Evolutionary conservation across 169 alveolate genomes (phyloP).

Genomic region (Eimeria maxima): DNA sequence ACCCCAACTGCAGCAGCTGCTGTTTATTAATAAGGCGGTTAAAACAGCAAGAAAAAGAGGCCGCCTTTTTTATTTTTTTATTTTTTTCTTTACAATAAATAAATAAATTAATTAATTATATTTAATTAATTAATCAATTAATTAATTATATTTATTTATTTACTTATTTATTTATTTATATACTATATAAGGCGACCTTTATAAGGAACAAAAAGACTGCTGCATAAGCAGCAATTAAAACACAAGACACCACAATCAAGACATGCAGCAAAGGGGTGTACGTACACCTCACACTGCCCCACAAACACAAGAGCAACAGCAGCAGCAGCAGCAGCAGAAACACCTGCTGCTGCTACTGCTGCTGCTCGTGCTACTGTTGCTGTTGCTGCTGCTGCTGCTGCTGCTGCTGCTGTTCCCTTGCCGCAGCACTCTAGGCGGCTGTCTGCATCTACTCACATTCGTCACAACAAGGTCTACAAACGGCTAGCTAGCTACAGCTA

Average conservation of each 20-base stretch:
- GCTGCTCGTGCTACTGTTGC: conserved; percentile 9
- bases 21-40: neutral
- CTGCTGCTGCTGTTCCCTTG: neutral
- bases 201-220: too few species aligned
- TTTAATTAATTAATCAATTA: too few species aligned
- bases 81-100: too few species aligned
- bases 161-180: too few species aligned
- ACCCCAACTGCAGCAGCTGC: too few species aligned
- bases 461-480: neutral
- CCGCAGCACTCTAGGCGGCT: neutral
- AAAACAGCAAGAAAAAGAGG: too few species aligned
- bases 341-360: conserved; percentile 22
- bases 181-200: too few species aligned
- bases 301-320: neutral
- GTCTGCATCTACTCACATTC: neutral
- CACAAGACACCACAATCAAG: neutral
- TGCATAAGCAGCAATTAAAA: neutral
- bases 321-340: conserved; percentile 2
- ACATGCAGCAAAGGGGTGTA: neutral
- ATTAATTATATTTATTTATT: too few species aligned
- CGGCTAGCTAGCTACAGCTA: too few species aligned
- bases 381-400: conserved; percentile 27
- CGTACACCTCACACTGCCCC: neutral
- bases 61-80: too few species aligned
- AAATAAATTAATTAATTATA: too few species aligned